Conservation (phyloP, 495 filamentous ascomycete species). For the Aspergillus bertholletiae region DNA sequence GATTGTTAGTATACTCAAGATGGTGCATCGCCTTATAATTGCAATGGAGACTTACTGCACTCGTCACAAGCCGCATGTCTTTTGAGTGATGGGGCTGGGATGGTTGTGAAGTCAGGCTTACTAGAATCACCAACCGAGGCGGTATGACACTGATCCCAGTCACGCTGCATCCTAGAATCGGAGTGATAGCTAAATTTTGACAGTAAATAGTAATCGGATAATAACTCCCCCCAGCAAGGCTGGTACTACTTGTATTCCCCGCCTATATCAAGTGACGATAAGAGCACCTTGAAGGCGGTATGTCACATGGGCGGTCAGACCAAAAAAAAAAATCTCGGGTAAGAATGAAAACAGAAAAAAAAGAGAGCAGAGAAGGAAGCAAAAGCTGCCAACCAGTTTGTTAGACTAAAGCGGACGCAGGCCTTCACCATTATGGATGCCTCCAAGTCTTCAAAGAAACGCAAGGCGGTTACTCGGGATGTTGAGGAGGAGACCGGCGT, state of each 20-base stretch:
- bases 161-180: conserved; percentile 10
- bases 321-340: conserved; percentile 2
- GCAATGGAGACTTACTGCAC: conserved; percentile 30
- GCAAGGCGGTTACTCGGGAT: conserved; percentile 56
- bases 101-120: conserved; percentile 5
- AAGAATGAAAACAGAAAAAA: conserved; percentile 36
- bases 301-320: conserved; percentile 44
- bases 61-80: conserved; percentile 43
- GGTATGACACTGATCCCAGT: conserved; percentile 6
- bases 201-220: not conserved
- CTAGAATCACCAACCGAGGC: not conserved
- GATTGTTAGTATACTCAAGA: conserved; percentile 17
- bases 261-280: conserved; percentile 7
- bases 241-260: not conserved
- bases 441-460: conserved; percentile 48
- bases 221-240: not conserved
- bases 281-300: conserved; percentile 28
- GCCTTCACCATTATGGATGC: conserved; percentile 29
- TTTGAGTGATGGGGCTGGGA: conserved; percentile 21
- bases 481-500: conserved; percentile 48
- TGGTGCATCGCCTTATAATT: not conserved
- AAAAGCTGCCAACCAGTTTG: not conserved
- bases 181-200: not conserved
- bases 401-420: conserved; percentile 9
- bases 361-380: conserved; percentile 12